phyloP scores from a whole-genome alignment of 129 eudicot genomes.

The Apium graveolens region DNA sequence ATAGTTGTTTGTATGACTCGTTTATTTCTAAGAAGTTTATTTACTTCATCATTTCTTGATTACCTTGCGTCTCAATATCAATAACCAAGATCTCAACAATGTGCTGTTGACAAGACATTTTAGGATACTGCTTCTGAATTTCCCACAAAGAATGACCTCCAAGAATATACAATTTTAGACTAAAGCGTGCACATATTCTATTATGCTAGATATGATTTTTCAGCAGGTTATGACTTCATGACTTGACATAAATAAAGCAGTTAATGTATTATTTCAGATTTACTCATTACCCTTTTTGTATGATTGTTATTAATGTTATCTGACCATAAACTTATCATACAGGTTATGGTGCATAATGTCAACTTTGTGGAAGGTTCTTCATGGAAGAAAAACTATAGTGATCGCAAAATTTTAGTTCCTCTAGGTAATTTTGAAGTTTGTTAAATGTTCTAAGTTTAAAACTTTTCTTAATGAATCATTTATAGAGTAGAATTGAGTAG shows the following conservation, averaged over 20 bases:
- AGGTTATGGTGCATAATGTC: conserved; percentile 42
- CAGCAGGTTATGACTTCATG: neutral
- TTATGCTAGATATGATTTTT: neutral
- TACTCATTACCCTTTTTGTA: neutral
- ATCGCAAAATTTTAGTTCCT: conserved; percentile 20
- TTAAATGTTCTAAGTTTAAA: neutral
- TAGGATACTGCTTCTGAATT: neutral
- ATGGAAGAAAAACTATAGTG: conserved; percentile 17
- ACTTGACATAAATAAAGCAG: neutral
- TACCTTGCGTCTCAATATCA: neutral
- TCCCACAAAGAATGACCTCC: neutral
- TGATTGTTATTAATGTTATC: conserved; percentile 1
- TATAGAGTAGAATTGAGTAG: neutral
- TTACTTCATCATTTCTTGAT: neutral
- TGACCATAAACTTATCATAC: conserved; percentile 1
- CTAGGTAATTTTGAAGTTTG: conserved; percentile 20
- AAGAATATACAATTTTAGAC: neutral
- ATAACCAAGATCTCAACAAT: neutral
- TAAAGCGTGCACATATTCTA: neutral
- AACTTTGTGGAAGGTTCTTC: conserved; percentile 31
- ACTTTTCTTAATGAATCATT: neutral
- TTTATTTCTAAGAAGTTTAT: neutral
- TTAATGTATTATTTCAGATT: neutral
- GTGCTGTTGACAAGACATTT: neutral
- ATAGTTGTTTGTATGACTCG: neutral